Percentiles rank a stretch among this genome's conserved stretches.
Conservation (phyloP, 352 stramenopile species). For the Phytophthora pluvialis region DNA sequence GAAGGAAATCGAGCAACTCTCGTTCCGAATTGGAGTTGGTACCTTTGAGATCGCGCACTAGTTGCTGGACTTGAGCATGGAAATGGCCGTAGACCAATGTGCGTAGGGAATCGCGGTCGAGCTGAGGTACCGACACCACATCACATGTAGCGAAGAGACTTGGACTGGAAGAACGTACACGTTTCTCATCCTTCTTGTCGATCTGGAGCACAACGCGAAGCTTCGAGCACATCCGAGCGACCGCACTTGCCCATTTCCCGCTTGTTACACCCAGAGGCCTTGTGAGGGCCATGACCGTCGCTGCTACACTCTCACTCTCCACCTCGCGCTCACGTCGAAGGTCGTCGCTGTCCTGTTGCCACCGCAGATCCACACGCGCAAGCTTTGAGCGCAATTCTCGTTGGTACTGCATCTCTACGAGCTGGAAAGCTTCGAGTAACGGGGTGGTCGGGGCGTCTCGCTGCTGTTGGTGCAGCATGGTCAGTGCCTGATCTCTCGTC, state of each 20-base stretch:
- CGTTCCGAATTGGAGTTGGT: not conserved
- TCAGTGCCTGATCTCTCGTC: conserved; percentile 36
- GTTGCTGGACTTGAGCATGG: conserved; percentile 43
- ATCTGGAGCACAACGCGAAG: conserved; percentile 58
- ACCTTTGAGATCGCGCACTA: conserved; percentile 7
- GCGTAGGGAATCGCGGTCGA: conserved; percentile 38
- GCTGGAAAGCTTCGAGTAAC: conserved; percentile 36
- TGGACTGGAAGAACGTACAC: conserved; percentile 18
- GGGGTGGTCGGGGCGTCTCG: conserved; percentile 34
- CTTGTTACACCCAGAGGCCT: conserved; percentile 71
- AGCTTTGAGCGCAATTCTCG: conserved; percentile 45
- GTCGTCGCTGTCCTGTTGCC: conserved; percentile 73
- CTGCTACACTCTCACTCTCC: conserved; percentile 72
- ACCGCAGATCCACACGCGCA: conserved; percentile 50
- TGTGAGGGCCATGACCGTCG: conserved; percentile 81
- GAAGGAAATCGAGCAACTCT: conserved; percentile 39
- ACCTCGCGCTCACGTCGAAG: conserved; percentile 63
- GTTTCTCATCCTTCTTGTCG: conserved; percentile 28
- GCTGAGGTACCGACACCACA: conserved; percentile 34
- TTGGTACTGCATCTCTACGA: conserved; percentile 42
- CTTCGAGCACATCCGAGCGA: conserved; percentile 58
- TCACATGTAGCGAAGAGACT: conserved; percentile 44
- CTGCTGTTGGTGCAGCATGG: conserved; percentile 38
- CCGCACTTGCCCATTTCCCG: conserved; percentile 71
- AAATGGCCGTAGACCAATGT: conserved; percentile 55